These are phyloP conservation scores for Tricholoma matsutake DNA, from an alignment of 768 basidiomycete species.

Conservation along the genomic window DNA sequence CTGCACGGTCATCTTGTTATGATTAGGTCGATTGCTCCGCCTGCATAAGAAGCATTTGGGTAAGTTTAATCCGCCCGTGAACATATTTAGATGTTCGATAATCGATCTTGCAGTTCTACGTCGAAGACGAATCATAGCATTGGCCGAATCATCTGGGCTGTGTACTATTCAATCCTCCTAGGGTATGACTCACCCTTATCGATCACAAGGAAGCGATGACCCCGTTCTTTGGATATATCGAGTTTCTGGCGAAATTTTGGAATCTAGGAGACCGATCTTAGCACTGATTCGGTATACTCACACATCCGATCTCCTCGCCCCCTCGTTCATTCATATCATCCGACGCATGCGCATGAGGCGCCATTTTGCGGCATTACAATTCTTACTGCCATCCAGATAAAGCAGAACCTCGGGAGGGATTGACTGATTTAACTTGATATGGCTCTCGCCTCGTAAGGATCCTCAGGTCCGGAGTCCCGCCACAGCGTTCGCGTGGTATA, in stretches of 20 bases:
- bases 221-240: background rate
- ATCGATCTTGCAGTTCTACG: background rate
- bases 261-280: background rate
- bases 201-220: background rate
- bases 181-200: background rate
- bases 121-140: background rate
- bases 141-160: background rate
- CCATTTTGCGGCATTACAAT: background rate
- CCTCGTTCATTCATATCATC: background rate
- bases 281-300: background rate
- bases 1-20: background rate
- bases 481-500: background rate
- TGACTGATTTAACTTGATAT: background rate
- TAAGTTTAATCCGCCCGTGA: background rate
- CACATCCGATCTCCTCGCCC: background rate
- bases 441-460: background rate
- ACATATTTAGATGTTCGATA: background rate
- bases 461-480: background rate
- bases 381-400: background rate
- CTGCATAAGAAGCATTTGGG: background rate
- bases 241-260: background rate
- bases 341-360: background rate
- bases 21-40: no score
- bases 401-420: background rate
- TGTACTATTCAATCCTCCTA: background rate